Evolutionary conservation across 257 asterid genomes (phyloP).

Genomic region (Asclepias syriaca): DNA sequence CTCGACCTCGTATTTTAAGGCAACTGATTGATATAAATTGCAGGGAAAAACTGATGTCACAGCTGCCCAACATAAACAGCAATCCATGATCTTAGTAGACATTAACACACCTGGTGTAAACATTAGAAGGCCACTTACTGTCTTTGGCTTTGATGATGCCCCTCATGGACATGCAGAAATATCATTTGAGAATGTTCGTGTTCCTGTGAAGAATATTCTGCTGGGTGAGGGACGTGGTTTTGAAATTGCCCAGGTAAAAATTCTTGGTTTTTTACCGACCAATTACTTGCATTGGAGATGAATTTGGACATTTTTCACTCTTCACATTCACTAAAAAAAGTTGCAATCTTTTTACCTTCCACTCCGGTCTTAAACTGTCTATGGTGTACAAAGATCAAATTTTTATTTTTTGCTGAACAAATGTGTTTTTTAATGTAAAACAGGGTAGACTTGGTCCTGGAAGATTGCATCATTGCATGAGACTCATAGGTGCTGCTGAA

Average conservation of each 20-base stretch:
- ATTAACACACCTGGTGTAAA: slow-evolving; percentile 67
- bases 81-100: slow-evolving; percentile 91
- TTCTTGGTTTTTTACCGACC: too few species aligned
- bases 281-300: neutral
- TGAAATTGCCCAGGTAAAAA: slow-evolving; percentile 90
- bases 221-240: slow-evolving; percentile 98
- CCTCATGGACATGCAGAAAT: slow-evolving; percentile 99
- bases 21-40: slow-evolving; percentile 23
- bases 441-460: slow-evolving; percentile 99
- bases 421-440: neutral
- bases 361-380: neutral
- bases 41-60: slow-evolving; percentile 92
- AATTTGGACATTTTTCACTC: neutral
- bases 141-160: slow-evolving; percentile 94
- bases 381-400: neutral
- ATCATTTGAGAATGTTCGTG: slow-evolving; percentile 59
- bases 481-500: slow-evolving; percentile 91
- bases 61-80: slow-evolving; percentile 80
- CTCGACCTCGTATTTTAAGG: slow-evolving; percentile 5
- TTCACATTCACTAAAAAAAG: neutral
- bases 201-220: slow-evolving; percentile 65
- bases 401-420: neutral
- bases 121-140: slow-evolving; percentile 71
- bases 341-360: neutral
- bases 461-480: slow-evolving; percentile 97